Base-by-base conservation (phyloP, 306 rosid genomes). In the Dryas alaskensis region DNA sequence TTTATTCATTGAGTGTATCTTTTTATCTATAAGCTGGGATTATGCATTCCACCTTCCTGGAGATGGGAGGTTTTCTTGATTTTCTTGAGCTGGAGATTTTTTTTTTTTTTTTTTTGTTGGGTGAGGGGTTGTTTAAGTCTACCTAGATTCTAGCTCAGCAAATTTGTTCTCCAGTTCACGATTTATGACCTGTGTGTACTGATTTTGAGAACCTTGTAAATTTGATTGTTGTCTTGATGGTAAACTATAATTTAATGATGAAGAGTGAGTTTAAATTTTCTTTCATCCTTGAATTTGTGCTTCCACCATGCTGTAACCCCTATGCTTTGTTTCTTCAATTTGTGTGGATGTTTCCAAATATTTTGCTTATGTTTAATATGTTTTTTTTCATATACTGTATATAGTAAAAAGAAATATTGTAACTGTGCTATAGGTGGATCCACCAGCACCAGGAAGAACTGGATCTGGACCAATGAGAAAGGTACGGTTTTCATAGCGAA, bases 401-500 rank as follows among this genome's bases (percentile, higher is more conserved):
- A 43, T 62, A 16, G 72, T 27, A 14, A 43, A 60, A 81, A 57
- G 53, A 60, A 54, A 25, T 31, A 45, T 78, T 83, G 58, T 76
- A 40, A 77, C 78, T 75, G 58, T 77, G 64, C 50, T 62, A 43
- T 73, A 93, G 98, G 92, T 89, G 68, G 96, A 91, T 67, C 82
- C 76, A 66, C 91, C 98, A 37, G 79, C 71, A 73, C 54, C 92
- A 14, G 10, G 81, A 62, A 88, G 97, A 87, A 0, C 62, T 31
- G 98, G 92, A 78, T 90, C 98, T 3, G 97, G 93, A 78, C 73
- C 84, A 14, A 67, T 84, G 70, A 88, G 97, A 87, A 93, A 93
- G 97, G 98, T 93, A 65, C 5, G 12, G 3, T 52, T 69, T 55
- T 43, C 27, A 43, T 53, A 43, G 57, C 65, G 39, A 25, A 58